Evolutionary conservation across 192 early-diverging fungal genomes (phyloP).

Genomic region (Coemansia biformis): DNA sequence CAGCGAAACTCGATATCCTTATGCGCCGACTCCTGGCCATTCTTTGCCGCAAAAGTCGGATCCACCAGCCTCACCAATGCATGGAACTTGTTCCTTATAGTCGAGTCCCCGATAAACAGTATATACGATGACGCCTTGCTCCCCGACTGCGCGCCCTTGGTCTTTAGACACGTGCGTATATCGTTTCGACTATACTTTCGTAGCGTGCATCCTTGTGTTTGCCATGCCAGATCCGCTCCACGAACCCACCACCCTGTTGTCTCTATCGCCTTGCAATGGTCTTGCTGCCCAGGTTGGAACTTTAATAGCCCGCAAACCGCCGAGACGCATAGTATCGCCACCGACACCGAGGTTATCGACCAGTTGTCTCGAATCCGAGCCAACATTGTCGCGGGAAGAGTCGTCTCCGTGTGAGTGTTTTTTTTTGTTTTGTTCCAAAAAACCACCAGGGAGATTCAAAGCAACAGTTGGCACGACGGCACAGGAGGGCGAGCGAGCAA

Average conservation of each 20-base stretch:
- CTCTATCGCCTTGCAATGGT: slow-evolving; percentile 29
- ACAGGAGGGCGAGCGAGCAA: no score
- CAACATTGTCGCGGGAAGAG: no score
- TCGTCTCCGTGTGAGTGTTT: no score
- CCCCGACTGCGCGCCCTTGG: slow-evolving; percentile 3
- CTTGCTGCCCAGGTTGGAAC: slow-evolving; percentile 1
- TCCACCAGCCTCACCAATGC: slow-evolving; percentile 51
- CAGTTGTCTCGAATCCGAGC: no score
- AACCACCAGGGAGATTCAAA: no score
- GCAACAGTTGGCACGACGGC: no score
- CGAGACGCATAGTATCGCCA: no score
- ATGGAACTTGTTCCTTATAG: slow-evolving; percentile 58
- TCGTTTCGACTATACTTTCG: slow-evolving; percentile 50
- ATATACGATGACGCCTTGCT: slow-evolving; percentile 13
- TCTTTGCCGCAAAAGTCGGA: slow-evolving; percentile 13
- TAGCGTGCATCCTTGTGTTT: slow-evolving; percentile 58
- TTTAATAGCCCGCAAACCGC: no score
- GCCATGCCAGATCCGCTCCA: slow-evolving; percentile 48
- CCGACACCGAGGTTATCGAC: no score
- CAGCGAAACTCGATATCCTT: slow-evolving; percentile 32
- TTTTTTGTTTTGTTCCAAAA: no score
- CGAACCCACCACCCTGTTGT: slow-evolving; percentile 53
- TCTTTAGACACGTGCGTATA: slow-evolving; percentile 45
- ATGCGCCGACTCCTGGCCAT: slow-evolving; percentile 26
- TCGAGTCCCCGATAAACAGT: slow-evolving; percentile 67